A percentile compares a stretch with the other conserved stretches of the same genome.
Evolutionary conservation across 2,329 filamentous ascomycete species (phyloP).

Genomic region (Aspergillus sp.): DNA sequence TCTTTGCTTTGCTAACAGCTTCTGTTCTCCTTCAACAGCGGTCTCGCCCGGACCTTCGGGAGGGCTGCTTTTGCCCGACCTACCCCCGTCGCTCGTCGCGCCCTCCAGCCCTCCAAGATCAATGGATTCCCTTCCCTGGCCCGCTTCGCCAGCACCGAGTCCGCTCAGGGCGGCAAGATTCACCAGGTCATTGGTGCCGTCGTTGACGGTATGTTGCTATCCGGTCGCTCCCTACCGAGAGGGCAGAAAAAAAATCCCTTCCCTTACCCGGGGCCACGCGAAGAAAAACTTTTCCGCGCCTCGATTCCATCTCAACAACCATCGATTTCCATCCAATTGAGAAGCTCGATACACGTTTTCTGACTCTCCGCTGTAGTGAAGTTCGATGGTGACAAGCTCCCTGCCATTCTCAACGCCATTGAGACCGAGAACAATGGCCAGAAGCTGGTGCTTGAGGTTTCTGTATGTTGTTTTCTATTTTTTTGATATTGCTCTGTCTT

Average conservation of each 20-base stretch:
- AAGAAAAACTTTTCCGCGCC: conserved; percentile 36
- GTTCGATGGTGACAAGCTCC: conserved; percentile 91
- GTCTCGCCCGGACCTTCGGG: conserved; percentile 65
- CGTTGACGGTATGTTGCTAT: conserved; percentile 77
- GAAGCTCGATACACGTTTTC: conserved; percentile 23
- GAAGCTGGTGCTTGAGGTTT: conserved; percentile 94
- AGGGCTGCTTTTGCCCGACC: conserved; percentile 59
- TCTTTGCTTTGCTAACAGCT: conserved; percentile 9
- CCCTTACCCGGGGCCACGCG: conserved; percentile 15
- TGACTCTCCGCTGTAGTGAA: conserved; percentile 67
- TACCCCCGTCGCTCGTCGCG: conserved; percentile 53
- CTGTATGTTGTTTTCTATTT: conserved; percentile 61
- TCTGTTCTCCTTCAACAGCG: conserved; percentile 45
- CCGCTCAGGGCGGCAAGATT: conserved; percentile 61
- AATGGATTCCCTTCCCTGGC: conserved; percentile 60
- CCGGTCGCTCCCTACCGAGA: conserved; percentile 21
- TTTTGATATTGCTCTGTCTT: conserved; percentile 10
- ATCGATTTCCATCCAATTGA: conserved; percentile 30
- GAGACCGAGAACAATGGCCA: conserved; percentile 86
- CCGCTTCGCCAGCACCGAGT: conserved; percentile 62
- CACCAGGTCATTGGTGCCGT: conserved; percentile 96
- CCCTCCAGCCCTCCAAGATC: conserved; percentile 55
- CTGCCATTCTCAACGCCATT: conserved; percentile 95
- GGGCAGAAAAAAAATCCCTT: conserved; percentile 30
- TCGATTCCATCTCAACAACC: conserved; percentile 36